Evolutionary conservation across 345 rosid genomes (phyloP).

Genomic region (Salix dunnii): DNA sequence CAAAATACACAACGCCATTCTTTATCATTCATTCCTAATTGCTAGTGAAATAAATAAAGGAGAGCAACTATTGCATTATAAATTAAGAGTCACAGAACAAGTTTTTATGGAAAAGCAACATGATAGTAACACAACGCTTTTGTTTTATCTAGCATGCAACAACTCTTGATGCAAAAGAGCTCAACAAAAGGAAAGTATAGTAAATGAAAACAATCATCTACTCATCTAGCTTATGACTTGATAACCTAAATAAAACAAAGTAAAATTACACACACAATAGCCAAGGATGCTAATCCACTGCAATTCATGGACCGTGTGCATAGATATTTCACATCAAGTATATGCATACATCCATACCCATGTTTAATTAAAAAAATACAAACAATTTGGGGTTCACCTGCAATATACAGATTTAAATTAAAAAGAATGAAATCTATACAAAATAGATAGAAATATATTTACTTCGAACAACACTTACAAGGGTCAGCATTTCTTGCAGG

Average conservation of each 20-base stretch:
- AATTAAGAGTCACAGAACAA: too few relatives aligned
- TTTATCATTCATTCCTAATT: neutral
- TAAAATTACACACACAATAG: neutral
- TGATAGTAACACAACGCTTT: neutral
- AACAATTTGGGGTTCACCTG: too few relatives aligned
- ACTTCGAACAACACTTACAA: slow-evolving; percentile 50
- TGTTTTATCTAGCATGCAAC: neutral
- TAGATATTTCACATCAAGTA: neutral
- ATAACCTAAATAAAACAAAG: neutral
- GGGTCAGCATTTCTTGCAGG: slow-evolving; percentile 81
- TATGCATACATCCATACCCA: neutral
- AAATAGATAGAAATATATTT: too few relatives aligned
- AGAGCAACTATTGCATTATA: neutral
- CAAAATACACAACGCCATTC: neutral
- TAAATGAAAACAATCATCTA: neutral
- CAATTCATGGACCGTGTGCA: neutral
- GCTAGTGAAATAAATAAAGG: neutral
- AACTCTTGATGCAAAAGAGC: neutral
- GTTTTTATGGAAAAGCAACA: neutral
- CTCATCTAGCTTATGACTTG: neutral
- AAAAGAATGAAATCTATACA: neutral
- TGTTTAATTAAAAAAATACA: too few relatives aligned
- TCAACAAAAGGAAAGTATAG: neutral
- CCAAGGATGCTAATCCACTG: neutral
- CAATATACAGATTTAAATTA: too few relatives aligned